Conservation (phyloP, 2,329 filamentous ascomycete genomes). For the Emydomyces testavorans region DNA sequence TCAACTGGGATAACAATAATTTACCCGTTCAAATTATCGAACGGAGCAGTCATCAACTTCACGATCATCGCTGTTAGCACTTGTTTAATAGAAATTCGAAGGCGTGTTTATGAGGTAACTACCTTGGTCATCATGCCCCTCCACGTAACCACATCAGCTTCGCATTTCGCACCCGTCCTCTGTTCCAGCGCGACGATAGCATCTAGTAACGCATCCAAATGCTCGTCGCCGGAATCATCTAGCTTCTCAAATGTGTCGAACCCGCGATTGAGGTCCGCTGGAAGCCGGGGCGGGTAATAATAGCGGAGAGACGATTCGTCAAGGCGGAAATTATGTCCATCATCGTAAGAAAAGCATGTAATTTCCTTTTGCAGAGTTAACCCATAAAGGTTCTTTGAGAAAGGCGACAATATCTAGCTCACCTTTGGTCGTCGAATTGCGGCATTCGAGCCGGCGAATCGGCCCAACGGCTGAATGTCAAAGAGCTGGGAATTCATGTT, state of each 20-base stretch:
- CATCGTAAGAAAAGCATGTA: conserved; percentile 84
- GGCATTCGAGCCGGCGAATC: conserved; percentile 56
- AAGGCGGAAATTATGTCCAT: conserved; percentile 62
- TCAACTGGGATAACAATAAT: conserved; percentile 10
- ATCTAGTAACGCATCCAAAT: conserved; percentile 70
- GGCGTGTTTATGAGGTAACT: conserved; percentile 15
- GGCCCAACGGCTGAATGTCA: conserved; percentile 55
- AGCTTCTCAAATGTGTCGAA: conserved; percentile 74
- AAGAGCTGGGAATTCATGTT: conserved; percentile 39
- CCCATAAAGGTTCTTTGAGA: neutral
- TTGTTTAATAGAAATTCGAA: neutral
- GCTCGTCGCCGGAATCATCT: conserved; percentile 72
- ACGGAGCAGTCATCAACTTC: conserved; percentile 76
- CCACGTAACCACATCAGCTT: conserved; percentile 81
- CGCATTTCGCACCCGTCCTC: conserved; percentile 52
- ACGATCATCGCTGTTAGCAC: neutral
- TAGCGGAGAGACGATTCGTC: conserved; percentile 73
- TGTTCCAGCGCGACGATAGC: conserved; percentile 65
- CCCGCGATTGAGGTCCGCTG: conserved; percentile 63
- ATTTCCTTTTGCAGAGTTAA: conserved; percentile 55
- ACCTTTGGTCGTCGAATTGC: conserved; percentile 66
- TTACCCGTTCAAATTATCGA: conserved; percentile 68
- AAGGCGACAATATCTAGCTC: conserved; percentile 18
- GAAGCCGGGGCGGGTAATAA: conserved; percentile 67
- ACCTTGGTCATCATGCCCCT: conserved; percentile 98